Evolutionary conservation across 106 monocot species (phyloP), one percentile per base, ranked within the genome.

Genomic region (Chionographis japonica): DNA sequence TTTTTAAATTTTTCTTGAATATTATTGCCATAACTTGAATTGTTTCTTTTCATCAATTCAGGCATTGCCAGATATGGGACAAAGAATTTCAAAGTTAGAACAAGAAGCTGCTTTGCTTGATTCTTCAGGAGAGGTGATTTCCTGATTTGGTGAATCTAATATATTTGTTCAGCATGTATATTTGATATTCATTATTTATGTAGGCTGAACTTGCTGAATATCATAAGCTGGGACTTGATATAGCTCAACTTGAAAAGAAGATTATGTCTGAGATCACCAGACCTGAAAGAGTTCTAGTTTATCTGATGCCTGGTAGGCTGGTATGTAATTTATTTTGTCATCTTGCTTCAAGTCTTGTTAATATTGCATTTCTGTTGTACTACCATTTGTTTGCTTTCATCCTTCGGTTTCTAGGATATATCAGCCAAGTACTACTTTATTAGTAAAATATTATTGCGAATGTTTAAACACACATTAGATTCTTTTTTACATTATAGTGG

Each of bases 231-330:
- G 86, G 75, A 64, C 78, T 95, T 56, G 88, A 81, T 58, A 70
- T 95, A 68, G 88, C 86, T 40, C 80, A 92, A 71, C 83, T 92
- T 68, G 91, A 95, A 69, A 89, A 78, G 78, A 88, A 80, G 75
- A 89, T 95, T 51, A 95, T 95, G 86, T 70, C 86, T 78, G 95
- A 95, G 75, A 89, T 95, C 20, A 86, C 89, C n/a, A 79, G 91
- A 70, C 95, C 95, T 58, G 95, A 95, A 75, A 86, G 91, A 59
- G 74, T 76, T 70, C 75, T 95, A 51, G 68, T 81, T 37, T 95
- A 89, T 73, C 73, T 95, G 65, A 78, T 92, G 10, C 84, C 95
- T 63, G 95, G 95, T 27, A 86, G 95, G 61, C 86, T 95, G 88
- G 95, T 95, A 80, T 20, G 84, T 79, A 51, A 20, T 42, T 4